Evolutionary conservation across 495 filamentous ascomycete species (phyloP).

Genomic region (Thermochaetoides thermophila): DNA sequence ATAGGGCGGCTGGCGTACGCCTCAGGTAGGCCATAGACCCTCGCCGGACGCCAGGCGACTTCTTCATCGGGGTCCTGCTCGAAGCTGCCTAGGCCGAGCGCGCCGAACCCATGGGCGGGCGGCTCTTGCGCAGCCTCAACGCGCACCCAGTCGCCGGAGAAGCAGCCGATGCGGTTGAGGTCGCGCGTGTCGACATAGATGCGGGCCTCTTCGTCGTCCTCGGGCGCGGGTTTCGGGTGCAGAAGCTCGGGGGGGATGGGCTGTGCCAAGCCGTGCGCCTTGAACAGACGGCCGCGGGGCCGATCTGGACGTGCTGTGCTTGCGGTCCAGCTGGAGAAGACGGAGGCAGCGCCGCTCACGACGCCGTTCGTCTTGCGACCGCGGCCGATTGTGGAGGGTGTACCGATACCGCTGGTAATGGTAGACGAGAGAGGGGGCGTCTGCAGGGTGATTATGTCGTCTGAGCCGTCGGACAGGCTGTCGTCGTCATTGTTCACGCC

Average conservation of each 20-base stretch:
- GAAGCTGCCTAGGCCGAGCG: constrained; percentile 39
- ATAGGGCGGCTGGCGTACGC: constrained; percentile 39
- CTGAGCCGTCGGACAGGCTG: constrained; percentile 59
- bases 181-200: constrained; percentile 78
- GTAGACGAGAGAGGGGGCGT: constrained; percentile 61
- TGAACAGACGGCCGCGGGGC: constrained; percentile 48
- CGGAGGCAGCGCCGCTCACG: constrained; percentile 64
- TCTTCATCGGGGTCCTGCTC: constrained; percentile 32
- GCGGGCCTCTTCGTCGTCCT: constrained; percentile 76
- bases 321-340: constrained; percentile 71
- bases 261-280: constrained; percentile 57
- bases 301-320: constrained; percentile 57
- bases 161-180: constrained; percentile 78
- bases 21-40: constrained; percentile 77
- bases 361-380: constrained; percentile 49
- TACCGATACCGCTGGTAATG: constrained; percentile 52
- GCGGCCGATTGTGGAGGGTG: constrained; percentile 48
- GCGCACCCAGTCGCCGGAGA: constrained; percentile 95
- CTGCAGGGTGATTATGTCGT: constrained; percentile 71
- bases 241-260: constrained; percentile 63
- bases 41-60: constrained; percentile 58
- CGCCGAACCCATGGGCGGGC: constrained; percentile 40
- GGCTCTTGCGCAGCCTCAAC: constrained; percentile 60
- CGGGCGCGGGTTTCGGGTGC: constrained; percentile 58
- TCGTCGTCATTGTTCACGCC: constrained; percentile 43